Base-by-base conservation (phyloP, 169 alveolate genomes). In the Haemoproteus tartakovskyi region DNA sequence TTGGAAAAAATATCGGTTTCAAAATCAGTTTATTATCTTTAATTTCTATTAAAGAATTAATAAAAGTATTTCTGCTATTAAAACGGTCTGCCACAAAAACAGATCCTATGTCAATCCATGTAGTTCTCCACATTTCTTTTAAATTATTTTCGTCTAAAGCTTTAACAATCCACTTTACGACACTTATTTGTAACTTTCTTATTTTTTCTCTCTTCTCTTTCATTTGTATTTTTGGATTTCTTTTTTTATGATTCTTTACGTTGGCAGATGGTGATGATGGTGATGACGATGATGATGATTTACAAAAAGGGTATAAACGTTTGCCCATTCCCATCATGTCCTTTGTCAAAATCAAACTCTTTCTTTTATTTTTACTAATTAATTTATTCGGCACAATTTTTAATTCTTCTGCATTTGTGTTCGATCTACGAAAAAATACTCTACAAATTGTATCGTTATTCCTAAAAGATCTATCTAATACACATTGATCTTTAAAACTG, bases 31-130 rank as follows among this genome's bases (percentile, higher is more conserved):
- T 67, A 47, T 67, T 67, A 1, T 61, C 82, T 6, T 27, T 50
- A 67, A 67, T 27, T 52, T 67, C 82, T 22, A 67, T 67, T 40
- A 67, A 36, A 2, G 82, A 54, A 41, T 67, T 67, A 21, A 67
- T 67, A 47, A 51, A 67, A 16, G 82, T 41, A 1, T 26, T 9
- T 43, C 56, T 70, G 22, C 41, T 33, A 11, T 30, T 67, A 33
- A 54, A 36, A 16, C 60, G 41, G 37, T 67, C 74, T 22, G 82
- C 41, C 21, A 67, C 56, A 46, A 67, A 67, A 38, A 67, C 56
- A 11, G 82, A 67, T 38, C 82, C 82, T 41, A 67, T 60, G 37
- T 67, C 82, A 21, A 67, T 61, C 82, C 82, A 67, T 1, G 74
- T 54, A 3, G 82, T 67, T 47, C 51, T 54, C 82, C 82, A 67